Evolutionary conservation across 2,329 filamentous ascomycete genomes (phyloP), one percentile per base, ranked within the genome.

Genomic region (Ceratocystis alfenasii): DNA sequence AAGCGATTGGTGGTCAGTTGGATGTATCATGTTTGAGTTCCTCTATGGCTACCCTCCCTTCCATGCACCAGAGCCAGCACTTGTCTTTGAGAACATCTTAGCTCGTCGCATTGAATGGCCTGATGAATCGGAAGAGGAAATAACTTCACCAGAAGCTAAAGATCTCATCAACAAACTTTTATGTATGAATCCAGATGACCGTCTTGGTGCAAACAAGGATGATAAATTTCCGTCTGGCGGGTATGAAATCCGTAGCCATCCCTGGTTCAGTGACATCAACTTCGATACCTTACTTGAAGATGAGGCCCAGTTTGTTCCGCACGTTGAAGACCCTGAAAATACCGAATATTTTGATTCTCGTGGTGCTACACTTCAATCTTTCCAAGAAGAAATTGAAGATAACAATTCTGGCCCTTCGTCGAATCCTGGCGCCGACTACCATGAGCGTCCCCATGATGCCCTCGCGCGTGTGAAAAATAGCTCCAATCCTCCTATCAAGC

Each of bases 1-100:
- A 70, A 97, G 94, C 73, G 94, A 99, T 84, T 99, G 94, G 94
- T 99, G 94, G 94, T 97, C 94, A 25, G 82, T 99, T n/a, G 94
- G 94, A 0, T 99, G 95, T 74, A 97, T 99, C 71, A 79, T 97
- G 75, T 99, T 96, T 72, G 94, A 99, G 72, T 96, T 96, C 70
- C 78, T 99, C 1, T 97, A 90, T 72, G 94, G 94, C 0, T 87
- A 90, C 67, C 94, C 94, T 0, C 94, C 94, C 0, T 99, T 99
- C 75, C 91, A 97, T 74, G 94, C 90, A 0, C 80, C 82, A 22
- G 91, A 92, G 61, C 90, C 94, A 0, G 94, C 99, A 71, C 82
- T 94, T 71, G 94, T 99, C 1, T 99, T 99, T 72, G 90, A 96
- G 71, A 99, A 99, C 71, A 99, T 99, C 68, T 78, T 99, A 46